Conservation (phyloP, 306 rosid genomes). For the Crotalaria pallida region DNA sequence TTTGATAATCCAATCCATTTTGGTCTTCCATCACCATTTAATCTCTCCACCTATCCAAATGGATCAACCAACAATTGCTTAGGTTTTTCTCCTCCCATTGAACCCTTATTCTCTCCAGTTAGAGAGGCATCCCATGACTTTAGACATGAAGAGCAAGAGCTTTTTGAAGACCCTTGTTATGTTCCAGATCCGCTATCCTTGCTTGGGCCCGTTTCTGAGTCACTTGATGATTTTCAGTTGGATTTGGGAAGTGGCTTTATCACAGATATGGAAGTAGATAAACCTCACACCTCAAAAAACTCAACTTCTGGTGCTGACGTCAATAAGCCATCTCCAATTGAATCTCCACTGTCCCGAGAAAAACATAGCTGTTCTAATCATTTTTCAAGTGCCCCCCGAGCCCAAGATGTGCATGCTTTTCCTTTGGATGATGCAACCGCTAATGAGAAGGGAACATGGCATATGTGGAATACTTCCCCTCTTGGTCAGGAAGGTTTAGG, state of each 20-base stretch:
- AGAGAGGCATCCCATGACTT: slow-evolving; percentile 49
- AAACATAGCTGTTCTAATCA: slow-evolving; percentile 55
- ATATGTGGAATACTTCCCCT: slow-evolving; percentile 88
- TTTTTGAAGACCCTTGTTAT: slow-evolving; percentile 93
- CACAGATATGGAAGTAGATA: slow-evolving; percentile 43
- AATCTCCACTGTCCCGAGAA: slow-evolving; percentile 88
- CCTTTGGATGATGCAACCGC: slow-evolving; percentile 46
- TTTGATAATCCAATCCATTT: slow-evolving; percentile 81
- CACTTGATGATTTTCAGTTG: slow-evolving; percentile 82
- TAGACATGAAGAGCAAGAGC: slow-evolving; percentile 77
- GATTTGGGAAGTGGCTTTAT: slow-evolving; percentile 65
- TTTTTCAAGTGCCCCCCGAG: slow-evolving; percentile 36
- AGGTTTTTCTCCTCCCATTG: slow-evolving; percentile 84
- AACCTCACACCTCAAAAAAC: slow-evolving; percentile 52
- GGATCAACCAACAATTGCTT: slow-evolving; percentile 53
- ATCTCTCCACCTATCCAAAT: slow-evolving; percentile 49
- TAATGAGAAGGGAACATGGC: slow-evolving; percentile 84
- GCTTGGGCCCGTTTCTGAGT: slow-evolving; percentile 96
- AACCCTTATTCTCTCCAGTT: slow-evolving; percentile 60
- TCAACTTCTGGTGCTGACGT: slow-evolving; percentile 56
- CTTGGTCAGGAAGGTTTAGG: slow-evolving; percentile 97
- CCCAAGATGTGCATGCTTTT: slow-evolving; percentile 47
- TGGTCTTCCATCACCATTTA: slow-evolving; percentile 88
- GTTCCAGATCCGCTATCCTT: slow-evolving; percentile 81
- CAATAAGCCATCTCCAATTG: slow-evolving; percentile 87